Base-by-base conservation (phyloP, 768 basidiomycete species). In the Psilocybe azurescens region DNA sequence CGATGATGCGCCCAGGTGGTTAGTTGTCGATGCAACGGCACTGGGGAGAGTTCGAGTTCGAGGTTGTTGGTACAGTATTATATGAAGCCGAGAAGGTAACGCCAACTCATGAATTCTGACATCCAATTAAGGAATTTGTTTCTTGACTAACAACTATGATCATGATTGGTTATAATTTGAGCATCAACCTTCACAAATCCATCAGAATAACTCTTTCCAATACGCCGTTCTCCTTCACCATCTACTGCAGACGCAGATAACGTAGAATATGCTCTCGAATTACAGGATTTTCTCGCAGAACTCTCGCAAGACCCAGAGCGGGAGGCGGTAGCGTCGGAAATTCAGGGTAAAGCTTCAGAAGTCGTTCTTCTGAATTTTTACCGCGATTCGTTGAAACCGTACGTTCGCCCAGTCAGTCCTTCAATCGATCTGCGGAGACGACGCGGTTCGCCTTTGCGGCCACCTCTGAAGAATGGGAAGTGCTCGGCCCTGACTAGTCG, bases 391-490 rank as follows among this genome's bases (percentile, higher is more conserved):
- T 51, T 53, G 28, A 55, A 58, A 18, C 38, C 14, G 1, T 3
- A 3, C 38, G 38, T 39, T 39, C 3, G 56, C 47, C 47, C 33
- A 48, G 48, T 63, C 69, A 90, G 93, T 90, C 14, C 76, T 94
- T n/a, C 89, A 87, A 71, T 91, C 91, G 29, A 94, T 94, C 67
- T 94, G 93, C 68, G 92, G 91, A 46, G 86, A 89, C 8, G 76
- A 84, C 44, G 80, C 88, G 11, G 78, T 94, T 39, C 79, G 77
- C 16, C 72, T 86, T 32, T 93, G 88, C 77, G 73, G 53, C 78
- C 81, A 30, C 66, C 78, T 29, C 57, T 67, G 63, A 59, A 65
- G 60, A 58, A 69, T 63, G 64, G 69, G 16, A 64, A 64, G 30
- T 56, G 54, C 6, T 52, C 70, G 39, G 56, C 56, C 49, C 62